phyloP scores from a whole-genome alignment of 331 rosid genomes.

The Rhamnella rubrinervis region DNA sequence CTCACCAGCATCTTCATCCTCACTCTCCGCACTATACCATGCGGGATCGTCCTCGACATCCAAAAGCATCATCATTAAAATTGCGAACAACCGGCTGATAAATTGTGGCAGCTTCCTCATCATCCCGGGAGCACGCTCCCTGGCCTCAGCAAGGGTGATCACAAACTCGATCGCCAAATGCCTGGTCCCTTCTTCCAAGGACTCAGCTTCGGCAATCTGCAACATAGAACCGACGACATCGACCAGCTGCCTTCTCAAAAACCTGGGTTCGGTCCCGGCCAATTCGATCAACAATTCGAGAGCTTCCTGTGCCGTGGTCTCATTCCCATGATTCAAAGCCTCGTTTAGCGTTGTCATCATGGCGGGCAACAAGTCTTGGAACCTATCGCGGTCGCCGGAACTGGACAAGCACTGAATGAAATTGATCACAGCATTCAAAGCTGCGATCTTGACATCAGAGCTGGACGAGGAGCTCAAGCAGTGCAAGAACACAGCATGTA shows the following conservation, averaged over 20 bases:
- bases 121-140: constrained; percentile 97
- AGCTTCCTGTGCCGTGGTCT: constrained; percentile 91
- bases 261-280: constrained; percentile 92
- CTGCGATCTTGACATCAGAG: constrained; percentile 80
- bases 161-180: constrained; percentile 95
- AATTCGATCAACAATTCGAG: constrained; percentile 83
- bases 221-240: constrained; percentile 91
- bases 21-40: constrained; percentile 82
- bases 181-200: constrained; percentile 84
- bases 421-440: constrained; percentile 85
- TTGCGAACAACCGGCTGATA: constrained; percentile 79
- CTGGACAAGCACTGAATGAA: constrained; percentile 81
- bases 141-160: constrained; percentile 89
- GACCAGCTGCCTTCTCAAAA: constrained; percentile 72
- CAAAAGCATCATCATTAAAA: constrained; percentile 80
- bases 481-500: constrained; percentile 79
- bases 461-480: constrained; percentile 50
- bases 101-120: constrained; percentile 97
- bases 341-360: constrained; percentile 88
- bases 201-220: constrained; percentile 89
- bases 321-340: constrained; percentile 79
- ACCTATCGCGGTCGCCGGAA: constrained; percentile 76
- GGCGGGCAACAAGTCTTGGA: constrained; percentile 86
- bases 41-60: constrained; percentile 90
- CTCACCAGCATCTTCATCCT: constrained; percentile 93